Evolutionary conservation across 2,329 filamentous ascomycete species (phyloP), one percentile per base, ranked within the genome.

Genomic region (Aspergillus luchuensis): DNA sequence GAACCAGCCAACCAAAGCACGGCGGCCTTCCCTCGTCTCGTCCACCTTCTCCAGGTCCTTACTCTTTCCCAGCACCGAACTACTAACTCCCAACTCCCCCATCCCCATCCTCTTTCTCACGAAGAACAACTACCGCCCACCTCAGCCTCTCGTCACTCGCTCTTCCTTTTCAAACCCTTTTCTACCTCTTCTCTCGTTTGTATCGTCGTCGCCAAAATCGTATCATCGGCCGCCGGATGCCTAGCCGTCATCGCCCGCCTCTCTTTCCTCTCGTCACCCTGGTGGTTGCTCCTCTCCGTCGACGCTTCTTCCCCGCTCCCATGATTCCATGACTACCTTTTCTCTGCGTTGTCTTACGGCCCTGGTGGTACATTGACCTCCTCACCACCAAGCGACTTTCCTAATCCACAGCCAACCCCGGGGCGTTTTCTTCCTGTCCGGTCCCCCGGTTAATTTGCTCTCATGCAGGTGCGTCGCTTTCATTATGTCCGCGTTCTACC

Each of bases 381-480:
- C 63, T 69, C 63, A 63, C 66, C 65, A 65, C 67, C 67, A 63
- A 66, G 66, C 65, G 63, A 65, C 59, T 60, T 59, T 64, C 48
- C 58, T 60, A 64, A 65, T 66, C 71, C 66, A 66, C 63, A 57
- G 63, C 65, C 66, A 67, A 66, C 66, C 69, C 67, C 56, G 63
- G 68, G 71, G 64, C 58, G 57, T 59, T 28, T 8, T 28, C 57
- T 59, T 64, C 61, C 53, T 52, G 49, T 57, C 56, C 51, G 58
- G 66, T 61, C 67, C 63, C 63, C 69, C 65, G 69, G 65, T 65
- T 70, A 66, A 67, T 71, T 72, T 68, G 70, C 60, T 68, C 65
- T 63, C 70, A 77, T 77, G 75, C 75, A 77, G 75, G 75, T 77
- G 64, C 59, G 75, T 74, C 76, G 64, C 59, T 74, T 74, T 61